Base-by-base conservation (phyloP, 352 stramenopile genomes). In the Phytophthora constricta region DNA sequence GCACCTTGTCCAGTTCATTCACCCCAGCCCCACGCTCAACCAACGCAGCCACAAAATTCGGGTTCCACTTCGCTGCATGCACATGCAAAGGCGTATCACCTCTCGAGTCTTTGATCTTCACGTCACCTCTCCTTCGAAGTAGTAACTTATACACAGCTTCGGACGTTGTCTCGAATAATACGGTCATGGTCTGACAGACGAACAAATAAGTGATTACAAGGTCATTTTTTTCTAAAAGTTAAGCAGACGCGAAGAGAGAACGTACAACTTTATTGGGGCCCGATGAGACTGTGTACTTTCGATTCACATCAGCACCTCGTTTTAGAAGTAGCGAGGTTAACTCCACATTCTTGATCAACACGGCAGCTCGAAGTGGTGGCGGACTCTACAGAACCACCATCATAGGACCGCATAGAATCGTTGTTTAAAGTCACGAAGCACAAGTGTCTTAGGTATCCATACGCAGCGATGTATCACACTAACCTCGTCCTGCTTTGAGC, bases 401-500 rank as follows among this genome's bases (percentile, higher is more conserved):
- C n/a, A n/a, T n/a, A n/a, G n/a, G n/a, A n/a, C n/a, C n/a, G n/a
- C n/a, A n/a, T n/a, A n/a, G n/a, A n/a, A n/a, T n/a, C n/a, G n/a
- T n/a, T n/a, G n/a, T n/a, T n/a, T n/a, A n/a, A n/a, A n/a, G n/a
- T n/a, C n/a, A n/a, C n/a, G n/a, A n/a, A n/a, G n/a, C n/a, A n/a
- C n/a, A n/a, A n/a, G n/a, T n/a, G n/a, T n/a, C n/a, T n/a, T n/a
- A n/a, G n/a, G n/a, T n/a, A n/a, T n/a, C n/a, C n/a, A n/a, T n/a
- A n/a, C n/a, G n/a, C n/a, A n/a, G n/a, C n/a, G n/a, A n/a, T n/a
- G n/a, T n/a, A n/a, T n/a, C n/a, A n/a, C n/a, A n/a, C n/a, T n/a
- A n/a, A 70, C 66, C 60, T 75, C 68, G 7, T 75, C 68, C 42
- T 75, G 62, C 16, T 75, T 75, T 9, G 68, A 71, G 1, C 62